Conservation (phyloP, 2,329 filamentous ascomycete species). For the Alternaria incomplexa region DNA sequence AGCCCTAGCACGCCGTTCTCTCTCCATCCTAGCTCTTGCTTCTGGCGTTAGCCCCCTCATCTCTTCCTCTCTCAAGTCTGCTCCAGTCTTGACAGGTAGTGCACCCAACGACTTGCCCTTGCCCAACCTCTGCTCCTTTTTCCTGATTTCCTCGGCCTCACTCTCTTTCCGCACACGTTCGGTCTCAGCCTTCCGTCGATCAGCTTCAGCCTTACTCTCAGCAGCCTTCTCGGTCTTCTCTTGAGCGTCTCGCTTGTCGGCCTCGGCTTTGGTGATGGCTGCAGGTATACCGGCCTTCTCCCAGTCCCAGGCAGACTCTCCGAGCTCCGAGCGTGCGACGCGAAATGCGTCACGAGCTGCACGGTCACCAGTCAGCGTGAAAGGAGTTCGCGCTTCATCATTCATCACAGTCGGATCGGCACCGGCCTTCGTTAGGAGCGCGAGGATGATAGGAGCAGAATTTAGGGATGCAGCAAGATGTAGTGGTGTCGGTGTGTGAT, state of each 20-base stretch:
- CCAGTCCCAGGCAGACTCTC: conserved; percentile 81
- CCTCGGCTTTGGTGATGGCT: conserved; percentile 73
- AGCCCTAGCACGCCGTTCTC: conserved; percentile 87
- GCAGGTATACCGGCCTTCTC: conserved; percentile 74
- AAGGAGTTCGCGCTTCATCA: conserved; percentile 79
- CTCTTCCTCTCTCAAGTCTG: conserved; percentile 85
- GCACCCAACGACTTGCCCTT: conserved; percentile 61
- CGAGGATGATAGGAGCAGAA: conserved; percentile 75
- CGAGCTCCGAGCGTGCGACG: conserved; percentile 80
- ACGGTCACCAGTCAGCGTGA: conserved; percentile 86
- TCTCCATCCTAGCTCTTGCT: conserved; percentile 81
- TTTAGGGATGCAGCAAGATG: conserved; percentile 87
- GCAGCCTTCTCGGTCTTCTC: conserved; percentile 73
- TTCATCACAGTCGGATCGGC: conserved; percentile 72
- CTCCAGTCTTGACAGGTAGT: conserved; percentile 70
- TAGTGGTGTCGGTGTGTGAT: conserved; percentile 82
- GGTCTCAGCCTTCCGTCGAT: conserved; percentile 75
- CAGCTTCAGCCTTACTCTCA: conserved; percentile 65
- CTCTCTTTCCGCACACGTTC: conserved; percentile 69
- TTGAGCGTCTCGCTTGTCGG: conserved; percentile 69
- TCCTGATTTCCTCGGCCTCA: conserved; percentile 56
- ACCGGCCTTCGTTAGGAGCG: conserved; percentile 74
- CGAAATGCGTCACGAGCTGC: conserved; percentile 90
- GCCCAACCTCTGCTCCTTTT: conserved; percentile 56
- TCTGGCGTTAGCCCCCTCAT: conserved; percentile 84